Percentiles rank a stretch among this genome's conserved stretches.
phyloP scores from a whole-genome alignment of 768 basidiomycete genomes.

The Termitomyces sp. region DNA sequence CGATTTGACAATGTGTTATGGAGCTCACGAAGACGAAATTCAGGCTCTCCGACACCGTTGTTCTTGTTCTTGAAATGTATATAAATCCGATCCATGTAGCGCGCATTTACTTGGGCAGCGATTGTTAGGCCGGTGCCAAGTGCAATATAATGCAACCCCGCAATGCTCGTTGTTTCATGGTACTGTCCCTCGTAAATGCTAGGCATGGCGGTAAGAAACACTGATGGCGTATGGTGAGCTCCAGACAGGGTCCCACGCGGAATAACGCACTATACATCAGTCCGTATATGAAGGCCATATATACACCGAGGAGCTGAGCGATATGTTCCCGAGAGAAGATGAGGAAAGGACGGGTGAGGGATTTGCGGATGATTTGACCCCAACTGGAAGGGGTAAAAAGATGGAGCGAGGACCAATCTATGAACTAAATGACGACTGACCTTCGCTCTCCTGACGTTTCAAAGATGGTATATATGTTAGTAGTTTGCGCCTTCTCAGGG shows the following conservation, averaged over 20 bases:
- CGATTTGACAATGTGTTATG: background rate
- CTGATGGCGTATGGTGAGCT: slow-evolving; percentile 25
- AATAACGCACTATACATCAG: slow-evolving; percentile 45
- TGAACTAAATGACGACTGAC: slow-evolving; percentile 26
- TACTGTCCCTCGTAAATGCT: slow-evolving; percentile 53
- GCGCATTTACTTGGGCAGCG: slow-evolving; percentile 51
- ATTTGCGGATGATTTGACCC: slow-evolving; percentile 42
- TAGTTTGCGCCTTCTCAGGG: slow-evolving; percentile 35
- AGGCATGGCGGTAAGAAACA: slow-evolving; percentile 64
- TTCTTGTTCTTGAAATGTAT: slow-evolving; percentile 44
- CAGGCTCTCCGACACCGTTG: slow-evolving; percentile 40
- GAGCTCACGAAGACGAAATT: slow-evolving; percentile 43
- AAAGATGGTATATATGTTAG: slow-evolving; percentile 42
- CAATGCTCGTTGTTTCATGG: slow-evolving; percentile 47
- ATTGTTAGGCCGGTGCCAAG: slow-evolving; percentile 57
- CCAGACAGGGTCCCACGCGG: background rate
- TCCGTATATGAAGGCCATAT: slow-evolving; percentile 70
- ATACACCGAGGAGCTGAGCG: slow-evolving; percentile 60
- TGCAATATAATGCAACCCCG: slow-evolving; percentile 67
- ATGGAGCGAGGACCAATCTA: background rate
- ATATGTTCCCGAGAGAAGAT: slow-evolving; percentile 61
- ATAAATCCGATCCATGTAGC: slow-evolving; percentile 52
- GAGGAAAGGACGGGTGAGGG: slow-evolving; percentile 63
- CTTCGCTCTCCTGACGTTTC: slow-evolving; percentile 35
- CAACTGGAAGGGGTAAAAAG: slow-evolving; percentile 33